phyloP scores from a whole-genome alignment of 179 eudicot species.

The Patellifolia procumbens region DNA sequence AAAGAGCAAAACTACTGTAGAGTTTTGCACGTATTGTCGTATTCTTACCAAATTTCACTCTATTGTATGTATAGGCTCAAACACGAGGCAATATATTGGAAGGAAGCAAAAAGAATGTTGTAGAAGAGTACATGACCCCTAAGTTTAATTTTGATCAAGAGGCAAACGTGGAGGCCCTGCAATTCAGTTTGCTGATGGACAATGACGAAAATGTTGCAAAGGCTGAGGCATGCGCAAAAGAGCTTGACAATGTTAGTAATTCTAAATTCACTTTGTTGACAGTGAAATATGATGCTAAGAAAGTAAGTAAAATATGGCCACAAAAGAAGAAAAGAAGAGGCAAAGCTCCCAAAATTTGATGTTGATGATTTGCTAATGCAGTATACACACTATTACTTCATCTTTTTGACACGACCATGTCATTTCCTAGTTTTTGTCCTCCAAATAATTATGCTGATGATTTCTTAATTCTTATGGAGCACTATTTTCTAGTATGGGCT shows the following conservation, averaged over 20 bases:
- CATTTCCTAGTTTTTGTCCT: neutral
- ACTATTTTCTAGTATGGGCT: neutral
- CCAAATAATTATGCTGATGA: neutral
- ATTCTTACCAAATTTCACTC: neutral
- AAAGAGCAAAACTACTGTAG: neutral
- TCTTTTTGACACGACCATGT: neutral
- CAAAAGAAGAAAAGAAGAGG: neutral
- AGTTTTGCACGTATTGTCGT: neutral
- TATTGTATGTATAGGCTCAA: constrained; percentile 37
- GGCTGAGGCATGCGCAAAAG: constrained; percentile 80
- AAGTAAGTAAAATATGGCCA: neutral
- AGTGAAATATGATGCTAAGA: constrained; percentile 12
- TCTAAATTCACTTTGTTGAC: neutral
- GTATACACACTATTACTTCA: neutral
- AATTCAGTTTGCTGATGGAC: constrained; percentile 41
- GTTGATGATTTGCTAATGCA: neutral
- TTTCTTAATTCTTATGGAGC: neutral
- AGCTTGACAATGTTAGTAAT: constrained; percentile 76
- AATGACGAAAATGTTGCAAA: constrained; percentile 58
- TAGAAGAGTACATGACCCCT: constrained; percentile 28
- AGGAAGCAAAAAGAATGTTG: constrained; percentile 26
- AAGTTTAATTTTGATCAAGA: constrained; percentile 34
- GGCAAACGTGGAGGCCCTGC: constrained; percentile 41
- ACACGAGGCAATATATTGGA: constrained; percentile 24
- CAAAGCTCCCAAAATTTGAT: neutral